Percentiles rank a stretch among this genome's conserved stretches.
Evolutionary conservation across 2,329 filamentous ascomycete species (phyloP).

Genomic region (Pseudogymnoascus sp.): DNA sequence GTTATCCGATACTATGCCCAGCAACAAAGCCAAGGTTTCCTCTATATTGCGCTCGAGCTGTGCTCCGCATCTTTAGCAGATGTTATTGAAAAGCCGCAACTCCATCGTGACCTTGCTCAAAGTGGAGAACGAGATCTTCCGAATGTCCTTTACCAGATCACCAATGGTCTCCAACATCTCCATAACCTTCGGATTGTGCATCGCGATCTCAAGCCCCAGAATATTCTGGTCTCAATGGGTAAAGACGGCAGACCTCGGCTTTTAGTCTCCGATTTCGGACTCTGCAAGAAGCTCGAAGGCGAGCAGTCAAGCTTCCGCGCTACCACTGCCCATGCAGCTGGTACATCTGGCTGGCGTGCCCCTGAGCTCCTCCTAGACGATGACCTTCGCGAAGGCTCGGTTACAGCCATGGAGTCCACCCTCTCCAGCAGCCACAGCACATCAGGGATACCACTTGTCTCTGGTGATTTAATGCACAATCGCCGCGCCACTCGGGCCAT

Average conservation of each 20-base stretch:
- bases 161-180: conserved; percentile 78
- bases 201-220: conserved; percentile 94
- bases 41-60: conserved; percentile 92
- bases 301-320: conserved; percentile 92
- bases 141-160: conserved; percentile 77
- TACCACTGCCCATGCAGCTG: conserved; percentile 85
- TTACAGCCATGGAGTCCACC: conserved; percentile 38
- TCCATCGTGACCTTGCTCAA: conserved; percentile 59
- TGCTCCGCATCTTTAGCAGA: conserved; percentile 92
- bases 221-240: conserved; percentile 77
- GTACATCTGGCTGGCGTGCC: conserved; percentile 92
- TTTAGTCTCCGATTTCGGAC: conserved; percentile 92
- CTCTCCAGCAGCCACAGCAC: conserved; percentile 47
- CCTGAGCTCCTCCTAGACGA: conserved; percentile 84
- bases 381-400: conserved; percentile 45
- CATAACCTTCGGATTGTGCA: conserved; percentile 93
- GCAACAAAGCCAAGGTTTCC: conserved; percentile 76
- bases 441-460: conserved; percentile 48
- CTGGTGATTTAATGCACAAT: conserved; percentile 49
- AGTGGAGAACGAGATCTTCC: conserved; percentile 69
- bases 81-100: conserved; percentile 67
- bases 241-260: conserved; percentile 67
- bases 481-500: conserved; percentile 90
- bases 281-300: conserved; percentile 94
- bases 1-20: conserved; percentile 96